These are phyloP conservation scores for Citrullus mucosospermus DNA, from an alignment of 306 rosid species.

Conservation along the genomic window DNA sequence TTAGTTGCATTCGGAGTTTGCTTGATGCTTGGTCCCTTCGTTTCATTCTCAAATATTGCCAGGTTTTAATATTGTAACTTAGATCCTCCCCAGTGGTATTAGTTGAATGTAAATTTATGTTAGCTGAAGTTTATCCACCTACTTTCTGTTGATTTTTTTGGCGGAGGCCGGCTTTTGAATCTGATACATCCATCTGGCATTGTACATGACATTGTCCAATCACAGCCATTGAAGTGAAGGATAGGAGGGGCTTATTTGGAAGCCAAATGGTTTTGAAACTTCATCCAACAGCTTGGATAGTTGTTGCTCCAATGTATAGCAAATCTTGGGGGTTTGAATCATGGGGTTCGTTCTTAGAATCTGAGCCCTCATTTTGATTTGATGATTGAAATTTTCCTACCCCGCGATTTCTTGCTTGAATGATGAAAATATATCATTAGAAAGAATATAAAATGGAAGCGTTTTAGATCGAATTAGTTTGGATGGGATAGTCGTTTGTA, in stretches of 20 bases:
- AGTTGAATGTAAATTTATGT: conserved; percentile 6
- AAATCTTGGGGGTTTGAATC: neutral
- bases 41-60: neutral
- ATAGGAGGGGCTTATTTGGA: neutral
- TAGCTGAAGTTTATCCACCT: conserved; percentile 3
- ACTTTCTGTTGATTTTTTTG: conserved; percentile 8
- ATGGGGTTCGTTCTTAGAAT: neutral
- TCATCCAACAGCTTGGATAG: neutral
- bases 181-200: neutral
- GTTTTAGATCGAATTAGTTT: neutral
- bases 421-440: neutral
- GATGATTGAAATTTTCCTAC: neutral
- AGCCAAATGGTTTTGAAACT: neutral
- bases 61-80: conserved; percentile 3
- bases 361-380: neutral
- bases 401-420: neutral
- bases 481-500: neutral
- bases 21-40: neutral
- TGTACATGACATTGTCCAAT: neutral
- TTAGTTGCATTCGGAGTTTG: neutral
- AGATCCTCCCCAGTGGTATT: neutral
- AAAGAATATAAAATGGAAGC: neutral
- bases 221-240: neutral
- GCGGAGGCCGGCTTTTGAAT: conserved; percentile 6
- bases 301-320: neutral